Conservation (phyloP, 805 yeast species). For the Ogataea ramenticola region DNA sequence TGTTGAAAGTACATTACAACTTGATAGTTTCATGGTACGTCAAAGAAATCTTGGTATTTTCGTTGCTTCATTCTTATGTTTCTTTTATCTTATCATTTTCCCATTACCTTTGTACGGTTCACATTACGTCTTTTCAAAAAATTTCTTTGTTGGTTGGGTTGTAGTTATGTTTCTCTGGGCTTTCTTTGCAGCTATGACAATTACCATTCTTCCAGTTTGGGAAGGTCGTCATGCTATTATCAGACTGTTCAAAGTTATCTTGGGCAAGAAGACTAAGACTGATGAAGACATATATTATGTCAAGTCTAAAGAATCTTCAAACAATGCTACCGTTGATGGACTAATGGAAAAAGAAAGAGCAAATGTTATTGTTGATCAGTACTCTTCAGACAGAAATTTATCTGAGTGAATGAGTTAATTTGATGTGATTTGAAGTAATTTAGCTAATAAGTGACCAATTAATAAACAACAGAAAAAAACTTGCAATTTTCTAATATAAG, state of each 20-base stretch:
- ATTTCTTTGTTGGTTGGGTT: constrained; percentile 31
- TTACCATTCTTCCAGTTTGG: constrained; percentile 37
- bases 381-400: neutral
- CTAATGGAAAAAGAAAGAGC: neutral
- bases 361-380: neutral
- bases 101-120: constrained; percentile 36
- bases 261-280: constrained; percentile 10
- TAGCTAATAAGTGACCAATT: neutral
- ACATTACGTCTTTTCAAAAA: constrained; percentile 27
- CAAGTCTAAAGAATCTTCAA: constrained; percentile 5
- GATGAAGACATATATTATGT: constrained; percentile 2
- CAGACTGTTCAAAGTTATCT: constrained; percentile 8
- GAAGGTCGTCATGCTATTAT: constrained; percentile 30
- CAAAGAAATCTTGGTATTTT: constrained; percentile 22
- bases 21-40: constrained; percentile 17
- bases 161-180: constrained; percentile 33
- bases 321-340: neutral
- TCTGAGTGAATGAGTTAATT: too few species aligned
- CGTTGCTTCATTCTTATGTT: constrained; percentile 19
- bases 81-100: constrained; percentile 22
- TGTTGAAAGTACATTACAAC: constrained; percentile 9
- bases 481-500: too few species aligned
- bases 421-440: too few species aligned
- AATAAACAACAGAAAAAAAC: neutral
- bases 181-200: constrained; percentile 29